These are phyloP conservation scores for Ceratocystis destructans DNA, from an alignment of 2,329 filamentous ascomycete genomes.

Conservation along the genomic window DNA sequence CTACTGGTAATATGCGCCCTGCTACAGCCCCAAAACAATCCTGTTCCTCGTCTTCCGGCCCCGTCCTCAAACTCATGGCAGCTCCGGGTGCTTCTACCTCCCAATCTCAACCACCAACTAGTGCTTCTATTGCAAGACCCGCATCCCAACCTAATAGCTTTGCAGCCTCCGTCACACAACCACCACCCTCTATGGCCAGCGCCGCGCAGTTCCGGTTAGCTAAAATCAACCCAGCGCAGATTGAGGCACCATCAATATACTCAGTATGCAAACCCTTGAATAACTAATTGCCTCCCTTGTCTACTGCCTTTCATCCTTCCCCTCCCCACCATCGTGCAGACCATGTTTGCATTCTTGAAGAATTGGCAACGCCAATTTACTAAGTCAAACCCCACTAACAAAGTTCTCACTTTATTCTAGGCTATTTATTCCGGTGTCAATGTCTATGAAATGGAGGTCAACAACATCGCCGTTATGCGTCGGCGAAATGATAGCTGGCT, in stretches of 20 bases:
- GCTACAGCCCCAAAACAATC: background rate
- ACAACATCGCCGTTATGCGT: slow-evolving; percentile 87
- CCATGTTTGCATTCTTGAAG: background rate
- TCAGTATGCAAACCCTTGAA: slow-evolving; percentile 33
- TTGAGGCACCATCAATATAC: slow-evolving; percentile 45
- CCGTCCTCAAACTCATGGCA: slow-evolving; percentile 3
- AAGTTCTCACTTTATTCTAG: slow-evolving; percentile 25
- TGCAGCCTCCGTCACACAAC: background rate
- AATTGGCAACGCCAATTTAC: too few species aligned
- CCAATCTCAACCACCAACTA: background rate
- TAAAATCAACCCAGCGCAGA: slow-evolving; percentile 23
- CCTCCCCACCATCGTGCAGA: slow-evolving; percentile 16
- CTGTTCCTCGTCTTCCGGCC: background rate
- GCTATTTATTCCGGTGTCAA: slow-evolving; percentile 91
- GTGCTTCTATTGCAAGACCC: background rate
- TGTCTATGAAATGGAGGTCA: slow-evolving; percentile 98
- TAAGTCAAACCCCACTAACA: background rate
- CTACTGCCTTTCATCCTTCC: background rate
- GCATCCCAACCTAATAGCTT: background rate
- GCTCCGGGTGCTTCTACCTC: background rate
- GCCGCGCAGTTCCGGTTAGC: slow-evolving; percentile 22
- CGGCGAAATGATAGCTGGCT: slow-evolving; percentile 89
- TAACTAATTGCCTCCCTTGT: too few species aligned
- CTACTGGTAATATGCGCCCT: background rate
- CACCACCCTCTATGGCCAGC: background rate